Base-by-base conservation (phyloP, 2,329 filamentous ascomycete genomes). In the Clonostachys rhizophaga region DNA sequence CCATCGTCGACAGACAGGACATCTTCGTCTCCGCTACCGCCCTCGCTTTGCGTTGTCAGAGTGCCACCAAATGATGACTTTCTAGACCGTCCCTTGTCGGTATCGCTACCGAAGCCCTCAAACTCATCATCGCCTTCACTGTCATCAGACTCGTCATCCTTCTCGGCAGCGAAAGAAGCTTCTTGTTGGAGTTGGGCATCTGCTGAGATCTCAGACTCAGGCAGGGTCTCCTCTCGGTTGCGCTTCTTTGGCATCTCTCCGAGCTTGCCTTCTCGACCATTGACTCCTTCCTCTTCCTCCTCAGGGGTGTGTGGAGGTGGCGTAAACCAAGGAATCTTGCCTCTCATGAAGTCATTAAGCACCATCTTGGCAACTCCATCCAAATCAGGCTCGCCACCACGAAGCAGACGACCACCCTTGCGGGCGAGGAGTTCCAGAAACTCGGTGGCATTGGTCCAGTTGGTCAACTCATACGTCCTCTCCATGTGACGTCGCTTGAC, bases 301-400 rank as follows among this genome's bases (percentile, higher is more conserved):
- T 72, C 72, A 10, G 79, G 77, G 4, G 71, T 69, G 13, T 70
- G 72, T 3, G 91, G 90, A 10, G 91, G 85, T 9, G 90, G 84
- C 1, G 89, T 94, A 61, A 91, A 99, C 94, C 95, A 99, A 2
- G 94, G 94, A 24, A 97, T 89, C 69, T 92, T 96, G 48, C 94
- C 94, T 53, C 94, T 76, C 60, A 97, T 81, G 64, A 97, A 99
- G 62, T 99, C 94, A 59, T 96, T 97, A 50, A 99, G 72, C 1
- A 99, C 87, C 83, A 96, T 96, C 68, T 96, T 96, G 2, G 94
- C 94, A 43, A 96, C 91, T 58, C 91, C 91, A 58, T 97, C 92
- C 47, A 96, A 71, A 65, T 99, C 94, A 5, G 92, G 87, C 64
- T 97, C 94, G n/a, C 92, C 94, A 49, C 89, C 92, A 63, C 90